phyloP scores from a whole-genome alignment of 2,329 filamentous ascomycete genomes.

The Gnomoniopsis sp. region DNA sequence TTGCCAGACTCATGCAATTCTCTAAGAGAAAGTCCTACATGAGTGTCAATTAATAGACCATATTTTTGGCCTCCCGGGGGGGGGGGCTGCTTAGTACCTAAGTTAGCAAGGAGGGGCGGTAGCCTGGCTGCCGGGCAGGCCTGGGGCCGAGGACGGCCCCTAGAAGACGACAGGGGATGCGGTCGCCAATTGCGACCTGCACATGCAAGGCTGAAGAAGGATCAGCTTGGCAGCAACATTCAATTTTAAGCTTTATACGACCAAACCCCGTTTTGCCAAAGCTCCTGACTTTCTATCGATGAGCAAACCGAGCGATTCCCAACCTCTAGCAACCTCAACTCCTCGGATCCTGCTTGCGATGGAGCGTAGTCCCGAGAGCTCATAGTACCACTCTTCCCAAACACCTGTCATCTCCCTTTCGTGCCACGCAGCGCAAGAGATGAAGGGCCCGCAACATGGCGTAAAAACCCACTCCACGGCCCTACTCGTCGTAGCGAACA shows the following conservation, averaged over 20 bases:
- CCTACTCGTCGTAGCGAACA: constrained; percentile 65
- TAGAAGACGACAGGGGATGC: background rate
- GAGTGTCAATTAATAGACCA: background rate
- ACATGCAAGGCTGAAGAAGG: constrained; percentile 18
- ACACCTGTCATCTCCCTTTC: background rate
- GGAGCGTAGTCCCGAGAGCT: constrained; percentile 9
- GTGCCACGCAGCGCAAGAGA: constrained; percentile 18
- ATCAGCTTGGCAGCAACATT: constrained; percentile 1
- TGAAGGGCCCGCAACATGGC: constrained; percentile 26
- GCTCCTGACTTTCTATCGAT: background rate
- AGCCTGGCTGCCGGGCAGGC: no score
- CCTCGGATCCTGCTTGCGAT: constrained; percentile 7
- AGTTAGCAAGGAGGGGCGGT: background rate
- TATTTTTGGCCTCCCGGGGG: no score
- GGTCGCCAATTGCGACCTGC: background rate
- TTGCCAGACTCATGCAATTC: background rate
- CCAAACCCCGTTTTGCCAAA: background rate
- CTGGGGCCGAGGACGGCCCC: no score
- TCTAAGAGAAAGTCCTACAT: background rate
- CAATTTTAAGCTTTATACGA: constrained; percentile 1
- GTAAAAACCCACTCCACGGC: constrained; percentile 30
- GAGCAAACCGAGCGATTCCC: constrained; percentile 1
- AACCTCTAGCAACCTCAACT: background rate
- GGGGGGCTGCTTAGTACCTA: no score
- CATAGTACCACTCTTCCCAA: constrained; percentile 6